These are phyloP conservation scores for Boletus coccyginus DNA, from an alignment of 768 basidiomycete genomes.

Conservation along the genomic window DNA sequence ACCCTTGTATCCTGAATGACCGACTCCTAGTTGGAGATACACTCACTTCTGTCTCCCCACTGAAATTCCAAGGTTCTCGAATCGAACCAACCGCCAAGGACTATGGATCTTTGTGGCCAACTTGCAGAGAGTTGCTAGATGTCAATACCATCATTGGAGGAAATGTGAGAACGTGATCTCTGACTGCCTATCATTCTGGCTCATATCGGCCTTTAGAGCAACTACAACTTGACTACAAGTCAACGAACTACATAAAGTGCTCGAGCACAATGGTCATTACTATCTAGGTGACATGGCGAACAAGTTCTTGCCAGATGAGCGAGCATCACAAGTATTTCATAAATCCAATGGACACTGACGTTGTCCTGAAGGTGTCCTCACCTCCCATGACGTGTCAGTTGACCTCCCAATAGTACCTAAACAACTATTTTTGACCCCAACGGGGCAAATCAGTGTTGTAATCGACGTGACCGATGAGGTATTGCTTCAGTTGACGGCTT, in stretches of 20 bases:
- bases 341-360: neutral
- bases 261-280: slow-evolving; percentile 69
- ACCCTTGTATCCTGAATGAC: slow-evolving; percentile 55
- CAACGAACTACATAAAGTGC: slow-evolving; percentile 38
- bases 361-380: slow-evolving; percentile 49
- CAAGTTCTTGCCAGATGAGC: slow-evolving; percentile 65
- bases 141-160: slow-evolving; percentile 62
- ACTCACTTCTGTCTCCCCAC: slow-evolving; percentile 74
- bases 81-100: slow-evolving; percentile 64
- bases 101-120: slow-evolving; percentile 73
- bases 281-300: slow-evolving; percentile 77
- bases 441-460: slow-evolving; percentile 76
- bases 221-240: slow-evolving; percentile 57
- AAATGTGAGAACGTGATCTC: slow-evolving; percentile 52
- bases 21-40: slow-evolving; percentile 74
- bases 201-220: slow-evolving; percentile 45
- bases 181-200: neutral
- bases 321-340: neutral
- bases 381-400: slow-evolving; percentile 41
- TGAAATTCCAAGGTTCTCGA: slow-evolving; percentile 47
- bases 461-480: slow-evolving; percentile 51
- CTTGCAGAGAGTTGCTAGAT: slow-evolving; percentile 57
- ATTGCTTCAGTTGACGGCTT: slow-evolving; percentile 57
- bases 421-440: slow-evolving; percentile 72
- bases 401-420: slow-evolving; percentile 48